phyloP scores from a whole-genome alignment of 805 yeast species.

The Candida glaebosa region DNA sequence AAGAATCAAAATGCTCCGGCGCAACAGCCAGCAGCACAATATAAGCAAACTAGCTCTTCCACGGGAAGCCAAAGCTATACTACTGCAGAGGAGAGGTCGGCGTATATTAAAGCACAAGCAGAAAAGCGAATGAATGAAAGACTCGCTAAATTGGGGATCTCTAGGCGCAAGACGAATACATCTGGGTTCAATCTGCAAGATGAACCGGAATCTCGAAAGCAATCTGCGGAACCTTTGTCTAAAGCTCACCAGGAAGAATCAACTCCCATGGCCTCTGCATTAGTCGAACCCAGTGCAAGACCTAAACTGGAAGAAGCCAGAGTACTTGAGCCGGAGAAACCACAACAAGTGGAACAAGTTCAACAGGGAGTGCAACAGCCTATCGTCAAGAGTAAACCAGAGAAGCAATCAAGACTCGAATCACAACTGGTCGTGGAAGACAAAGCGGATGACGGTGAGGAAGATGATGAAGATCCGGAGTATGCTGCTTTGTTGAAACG shows the following conservation, averaged over 20 bases:
- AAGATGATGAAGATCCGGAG: constrained; percentile 43
- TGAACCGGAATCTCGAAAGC: constrained; percentile 1
- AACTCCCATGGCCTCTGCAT: background rate
- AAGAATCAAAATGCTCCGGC: constrained; percentile 13
- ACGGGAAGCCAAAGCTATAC: constrained; percentile 19
- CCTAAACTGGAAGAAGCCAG: constrained; percentile 5
- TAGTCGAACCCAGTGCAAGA: background rate
- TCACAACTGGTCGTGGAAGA: too few species aligned
- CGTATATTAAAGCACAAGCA: constrained; percentile 75
- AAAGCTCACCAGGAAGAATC: background rate
- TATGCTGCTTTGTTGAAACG: constrained; percentile 48
- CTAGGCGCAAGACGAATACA: constrained; percentile 29
- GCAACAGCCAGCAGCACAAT: background rate
- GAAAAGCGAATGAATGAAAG: constrained; percentile 79
- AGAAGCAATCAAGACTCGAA: too few species aligned
- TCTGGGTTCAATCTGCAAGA: constrained; percentile 3
- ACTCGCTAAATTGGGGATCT: constrained; percentile 75
- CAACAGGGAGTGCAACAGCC: constrained; percentile 8
- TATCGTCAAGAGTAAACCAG: constrained; percentile 6
- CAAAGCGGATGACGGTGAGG: constrained; percentile 28
- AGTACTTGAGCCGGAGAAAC: constrained; percentile 6
- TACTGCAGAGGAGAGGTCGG: constrained; percentile 67
- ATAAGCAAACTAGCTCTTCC: constrained; percentile 2
- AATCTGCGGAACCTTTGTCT: background rate
- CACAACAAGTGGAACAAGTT: constrained; percentile 8